Evolutionary conservation across 73 alveolate species (phyloP).

Genomic region (Paraurostyla sp.): DNA sequence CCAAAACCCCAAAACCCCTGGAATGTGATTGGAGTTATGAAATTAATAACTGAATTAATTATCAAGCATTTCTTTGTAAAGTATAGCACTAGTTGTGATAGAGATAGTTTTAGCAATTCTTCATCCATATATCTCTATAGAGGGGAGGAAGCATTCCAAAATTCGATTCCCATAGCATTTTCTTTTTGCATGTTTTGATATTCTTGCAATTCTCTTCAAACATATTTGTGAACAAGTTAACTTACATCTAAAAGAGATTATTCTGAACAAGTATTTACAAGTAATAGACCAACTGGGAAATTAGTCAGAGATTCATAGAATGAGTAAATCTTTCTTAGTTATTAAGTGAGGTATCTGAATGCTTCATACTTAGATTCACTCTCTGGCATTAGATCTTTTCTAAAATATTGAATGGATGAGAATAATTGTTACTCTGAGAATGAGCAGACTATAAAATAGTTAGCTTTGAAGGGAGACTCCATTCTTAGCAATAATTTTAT

Average conservation of each 20-base stretch:
- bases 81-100: slow-evolving; percentile 24
- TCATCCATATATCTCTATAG: slow-evolving; percentile 52
- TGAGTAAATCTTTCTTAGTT: slow-evolving; percentile 37
- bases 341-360: slow-evolving; percentile 25
- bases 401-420: background rate
- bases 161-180: slow-evolving; percentile 42
- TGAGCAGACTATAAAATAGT: background rate
- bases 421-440: background rate
- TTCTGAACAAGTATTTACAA: background rate
- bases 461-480: slow-evolving; percentile 40
- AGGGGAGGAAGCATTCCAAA: slow-evolving; percentile 51
- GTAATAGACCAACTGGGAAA: slow-evolving; percentile 44
- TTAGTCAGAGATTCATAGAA: slow-evolving; percentile 26
- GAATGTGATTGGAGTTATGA: no score
- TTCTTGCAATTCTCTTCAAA: slow-evolving; percentile 9
- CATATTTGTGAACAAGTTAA: background rate
- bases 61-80: slow-evolving; percentile 10
- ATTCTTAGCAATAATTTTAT: slow-evolving; percentile 33
- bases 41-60: no score
- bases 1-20: no score
- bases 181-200: slow-evolving; percentile 3
- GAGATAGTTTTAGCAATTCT: background rate
- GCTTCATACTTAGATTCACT: slow-evolving; percentile 22
- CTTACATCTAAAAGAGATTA: background rate
- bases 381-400: slow-evolving; percentile 44